These are phyloP conservation scores for Claviceps paspali DNA, from an alignment of 2,329 filamentous ascomycete species.

Conservation along the genomic window DNA sequence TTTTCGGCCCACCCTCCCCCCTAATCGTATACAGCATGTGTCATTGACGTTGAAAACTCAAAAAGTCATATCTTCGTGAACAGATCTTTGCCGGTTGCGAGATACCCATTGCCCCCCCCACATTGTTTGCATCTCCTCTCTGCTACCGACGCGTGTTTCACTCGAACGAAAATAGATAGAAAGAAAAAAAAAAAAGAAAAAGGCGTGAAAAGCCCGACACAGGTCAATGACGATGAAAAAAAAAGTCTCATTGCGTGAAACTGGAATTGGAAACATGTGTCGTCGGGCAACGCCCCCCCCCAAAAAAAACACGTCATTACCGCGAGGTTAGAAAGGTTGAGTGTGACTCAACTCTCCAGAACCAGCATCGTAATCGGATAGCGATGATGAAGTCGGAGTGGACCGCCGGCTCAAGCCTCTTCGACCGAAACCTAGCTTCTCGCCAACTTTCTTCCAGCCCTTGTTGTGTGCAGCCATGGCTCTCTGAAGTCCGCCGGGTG, in stretches of 20 bases:
- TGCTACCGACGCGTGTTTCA: neutral
- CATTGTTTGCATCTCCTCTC: neutral
- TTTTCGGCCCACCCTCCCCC: too few relatives aligned
- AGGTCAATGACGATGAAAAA: neutral
- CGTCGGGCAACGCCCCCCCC: too few relatives aligned
- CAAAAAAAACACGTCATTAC: too few relatives aligned
- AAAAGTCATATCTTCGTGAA: neutral
- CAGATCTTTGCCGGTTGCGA: neutral
- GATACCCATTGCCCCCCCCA: neutral
- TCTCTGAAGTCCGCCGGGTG: conserved; percentile 37
- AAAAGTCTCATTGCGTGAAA: too few relatives aligned
- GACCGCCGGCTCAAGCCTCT: conserved; percentile 31
- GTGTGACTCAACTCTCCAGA: conserved; percentile 21
- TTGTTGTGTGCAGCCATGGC: conserved; percentile 39
- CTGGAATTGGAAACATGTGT: too few relatives aligned
- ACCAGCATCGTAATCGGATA: conserved; percentile 20
- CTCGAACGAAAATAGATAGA: too few relatives aligned
- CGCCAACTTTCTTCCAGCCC: conserved; percentile 50
- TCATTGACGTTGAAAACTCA: too few relatives aligned
- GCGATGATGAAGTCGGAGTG: conserved; percentile 26
- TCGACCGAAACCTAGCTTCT: conserved; percentile 42
- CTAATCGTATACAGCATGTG: too few relatives aligned
- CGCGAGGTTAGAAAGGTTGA: too few relatives aligned
- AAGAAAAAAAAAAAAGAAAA: too few relatives aligned
- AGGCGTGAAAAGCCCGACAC: too few relatives aligned